These are phyloP conservation scores for Wickerhamomyces alni DNA, from an alignment of 805 yeast genomes.

Conservation along the genomic window DNA sequence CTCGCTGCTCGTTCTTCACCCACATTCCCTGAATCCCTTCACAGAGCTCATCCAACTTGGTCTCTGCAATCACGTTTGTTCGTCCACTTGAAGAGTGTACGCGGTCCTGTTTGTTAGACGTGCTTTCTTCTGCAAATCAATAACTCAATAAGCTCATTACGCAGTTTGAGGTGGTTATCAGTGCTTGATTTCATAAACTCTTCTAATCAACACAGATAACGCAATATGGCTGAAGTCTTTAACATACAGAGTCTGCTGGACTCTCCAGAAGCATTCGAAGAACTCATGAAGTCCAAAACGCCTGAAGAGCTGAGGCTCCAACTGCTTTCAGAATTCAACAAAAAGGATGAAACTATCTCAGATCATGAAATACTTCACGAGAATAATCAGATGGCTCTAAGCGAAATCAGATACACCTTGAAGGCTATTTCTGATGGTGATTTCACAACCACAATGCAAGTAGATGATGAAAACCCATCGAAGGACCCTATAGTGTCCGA, in stretches of 20 bases:
- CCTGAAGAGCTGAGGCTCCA: background rate
- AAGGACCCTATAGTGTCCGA: constrained; percentile 74
- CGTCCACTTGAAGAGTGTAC: no score
- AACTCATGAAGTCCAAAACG: background rate
- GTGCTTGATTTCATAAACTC: no score
- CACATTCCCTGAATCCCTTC: no score
- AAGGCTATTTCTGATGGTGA: constrained; percentile 88
- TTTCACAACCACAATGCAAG: constrained; percentile 68
- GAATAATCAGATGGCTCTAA: background rate
- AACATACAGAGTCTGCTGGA: background rate
- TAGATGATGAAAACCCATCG: constrained; percentile 39
- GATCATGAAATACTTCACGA: background rate
- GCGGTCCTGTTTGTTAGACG: no score
- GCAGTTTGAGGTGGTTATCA: no score
- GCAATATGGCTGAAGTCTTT: no score
- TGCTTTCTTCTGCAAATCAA: no score
- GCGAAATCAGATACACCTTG: constrained; percentile 27
- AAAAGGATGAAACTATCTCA: background rate
- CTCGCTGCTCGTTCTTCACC: no score
- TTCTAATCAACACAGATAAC: no score
- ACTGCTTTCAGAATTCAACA: background rate
- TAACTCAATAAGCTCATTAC: no score
- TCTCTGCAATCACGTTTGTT: no score
- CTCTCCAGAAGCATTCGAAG: background rate
- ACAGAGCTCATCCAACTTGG: no score